phyloP scores from a whole-genome alignment of 176 grass and related monocot genomes.

The Oryza glaberrima region DNA sequence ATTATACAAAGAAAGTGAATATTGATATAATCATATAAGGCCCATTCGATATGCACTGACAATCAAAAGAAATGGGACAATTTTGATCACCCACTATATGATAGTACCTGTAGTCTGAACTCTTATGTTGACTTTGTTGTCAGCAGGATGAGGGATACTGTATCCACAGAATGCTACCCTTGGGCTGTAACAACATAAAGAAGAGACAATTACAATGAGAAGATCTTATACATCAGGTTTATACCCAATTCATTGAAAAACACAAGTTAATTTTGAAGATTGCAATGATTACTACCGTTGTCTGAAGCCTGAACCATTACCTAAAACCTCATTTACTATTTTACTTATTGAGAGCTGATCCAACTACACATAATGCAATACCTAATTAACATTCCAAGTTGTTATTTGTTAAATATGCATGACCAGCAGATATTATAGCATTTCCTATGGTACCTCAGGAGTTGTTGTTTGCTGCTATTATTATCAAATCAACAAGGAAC shows the following conservation, averaged over 20 bases:
- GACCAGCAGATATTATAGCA: no score
- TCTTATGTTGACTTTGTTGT: slow-evolving; percentile 68
- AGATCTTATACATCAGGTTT: neutral
- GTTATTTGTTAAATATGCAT: no score
- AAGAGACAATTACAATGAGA: neutral
- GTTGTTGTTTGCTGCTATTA: no score
- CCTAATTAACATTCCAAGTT: no score
- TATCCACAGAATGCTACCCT: slow-evolving; percentile 86
- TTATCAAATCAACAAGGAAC: no score
- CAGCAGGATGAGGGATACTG: slow-evolving; percentile 77
- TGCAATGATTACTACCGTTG: neutral
- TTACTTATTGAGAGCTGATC: no score
- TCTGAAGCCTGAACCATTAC: neutral
- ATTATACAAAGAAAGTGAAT: neutral
- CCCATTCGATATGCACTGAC: neutral
- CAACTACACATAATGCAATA: no score
- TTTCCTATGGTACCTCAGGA: no score
- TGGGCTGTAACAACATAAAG: slow-evolving; percentile 48
- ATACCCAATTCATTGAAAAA: neutral
- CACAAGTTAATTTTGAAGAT: neutral
- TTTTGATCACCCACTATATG: neutral
- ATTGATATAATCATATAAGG: neutral
- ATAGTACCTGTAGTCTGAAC: slow-evolving; percentile 64
- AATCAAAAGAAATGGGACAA: neutral
- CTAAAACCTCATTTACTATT: no score